Conservation (phyloP, 148 eudicot genomes). For the Nyssa sinensis region DNA sequence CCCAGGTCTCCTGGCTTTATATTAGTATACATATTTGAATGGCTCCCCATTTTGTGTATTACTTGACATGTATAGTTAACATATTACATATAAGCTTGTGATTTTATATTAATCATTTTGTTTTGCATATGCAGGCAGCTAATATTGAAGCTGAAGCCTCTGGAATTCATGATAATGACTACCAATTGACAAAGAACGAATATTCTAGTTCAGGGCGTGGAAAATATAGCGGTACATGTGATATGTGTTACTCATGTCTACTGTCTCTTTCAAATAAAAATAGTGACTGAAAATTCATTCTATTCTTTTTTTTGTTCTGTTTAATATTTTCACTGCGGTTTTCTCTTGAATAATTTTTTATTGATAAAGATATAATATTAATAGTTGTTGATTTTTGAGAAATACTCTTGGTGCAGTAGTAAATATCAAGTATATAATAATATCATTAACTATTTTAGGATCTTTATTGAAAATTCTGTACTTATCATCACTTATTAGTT, state of each 20-base stretch:
- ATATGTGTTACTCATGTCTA: not conserved
- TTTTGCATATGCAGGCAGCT: constrained; percentile 58
- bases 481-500: no score
- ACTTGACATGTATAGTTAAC: not conserved
- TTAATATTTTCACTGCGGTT: no score
- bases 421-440: no score
- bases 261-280: not conserved
- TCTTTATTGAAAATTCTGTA: no score
- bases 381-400: no score
- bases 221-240: constrained; percentile 63
- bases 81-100: not conserved
- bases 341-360: no score
- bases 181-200: constrained; percentile 47
- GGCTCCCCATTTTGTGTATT: not conserved
- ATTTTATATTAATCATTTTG: constrained; percentile 4
- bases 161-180: constrained; percentile 51
- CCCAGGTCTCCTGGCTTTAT: no score
- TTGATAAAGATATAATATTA: no score
- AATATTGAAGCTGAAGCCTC: constrained; percentile 63
- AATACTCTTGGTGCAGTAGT: no score
- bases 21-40: not conserved
- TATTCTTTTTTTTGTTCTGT: no score
- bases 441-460: no score
- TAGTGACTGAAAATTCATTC: no score
- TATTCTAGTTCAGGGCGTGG: constrained; percentile 47